Evolutionary conservation across 1,284 basidiomycete genomes (phyloP), one percentile per base, ranked within the genome.

Genomic region (Laetiporus sulphureus): DNA sequence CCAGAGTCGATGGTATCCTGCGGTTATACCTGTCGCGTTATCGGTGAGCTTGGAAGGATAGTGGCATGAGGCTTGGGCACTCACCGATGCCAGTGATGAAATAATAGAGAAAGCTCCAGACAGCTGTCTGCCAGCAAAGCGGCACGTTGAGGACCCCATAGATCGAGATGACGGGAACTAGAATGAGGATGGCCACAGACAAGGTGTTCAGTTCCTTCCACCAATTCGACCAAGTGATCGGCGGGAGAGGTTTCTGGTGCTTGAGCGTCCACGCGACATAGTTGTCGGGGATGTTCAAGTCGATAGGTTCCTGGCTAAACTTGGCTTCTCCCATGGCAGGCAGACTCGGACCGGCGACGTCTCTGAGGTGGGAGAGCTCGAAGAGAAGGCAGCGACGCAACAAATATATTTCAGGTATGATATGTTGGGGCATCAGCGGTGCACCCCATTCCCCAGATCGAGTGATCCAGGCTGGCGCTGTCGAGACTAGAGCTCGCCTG

Each of bases 1-100:
- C 91, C 91, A 95, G 0, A 94, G 74, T 45, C 93, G 81, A 59
- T 96, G 92, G 66, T 94, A 96, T 11, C 92, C 92, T 11, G 81
- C 79, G 0, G 79, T 83, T 34, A 84, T 82, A 25, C 78, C 54
- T 55, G 19, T 18, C 16, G 16, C 27, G 19, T 13, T 15, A 25
- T 39, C 11, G 18, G 22, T n/a, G n/a, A n/a, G n/a, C n/a, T n/a
- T n/a, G n/a, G n/a, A n/a, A n/a, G n/a, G n/a, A n/a, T n/a, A n/a
- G n/a, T n/a, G n/a, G n/a, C n/a, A n/a, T n/a, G 25, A 13, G 25
- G 13, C 13, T 27, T 13, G 7, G 25, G 7, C 13, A 13, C 71
- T 41, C 49, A 77, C 77, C 90, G 34, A 94, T 73, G 42, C 88
- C 90, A 18, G 89, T 93, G 55, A 89, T 71, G 63, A 80, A 91